A percentile compares a stretch with the other conserved stretches of the same genome.
phyloP scores from a whole-genome alignment of 257 asterid genomes.

The Fraxinus excelsior region DNA sequence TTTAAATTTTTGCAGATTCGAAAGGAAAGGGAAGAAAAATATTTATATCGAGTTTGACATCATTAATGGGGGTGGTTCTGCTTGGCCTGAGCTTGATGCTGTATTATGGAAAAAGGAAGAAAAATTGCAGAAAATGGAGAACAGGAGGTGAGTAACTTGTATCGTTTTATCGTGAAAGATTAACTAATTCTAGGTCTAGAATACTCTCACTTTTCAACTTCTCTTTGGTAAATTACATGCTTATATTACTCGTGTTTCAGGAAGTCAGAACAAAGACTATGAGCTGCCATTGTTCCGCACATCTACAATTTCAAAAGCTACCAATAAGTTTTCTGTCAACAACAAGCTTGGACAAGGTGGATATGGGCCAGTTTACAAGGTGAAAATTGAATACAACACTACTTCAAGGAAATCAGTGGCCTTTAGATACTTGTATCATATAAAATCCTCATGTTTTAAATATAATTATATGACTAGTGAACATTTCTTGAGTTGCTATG shows the following conservation, averaged over 20 bases:
- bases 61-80: constrained; percentile 11
- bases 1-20: not conserved
- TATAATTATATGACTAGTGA: too few relatives aligned
- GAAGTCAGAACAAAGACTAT: constrained; percentile 17
- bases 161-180: not conserved
- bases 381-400: not conserved
- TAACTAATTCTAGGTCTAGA: not conserved
- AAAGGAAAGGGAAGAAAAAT: constrained; percentile 3
- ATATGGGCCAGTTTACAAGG: constrained; percentile 34
- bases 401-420: too few relatives aligned
- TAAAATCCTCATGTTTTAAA: too few relatives aligned
- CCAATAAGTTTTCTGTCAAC: constrained; percentile 26
- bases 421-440: too few relatives aligned
- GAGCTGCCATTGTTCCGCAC: constrained; percentile 29
- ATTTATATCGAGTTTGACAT: not conserved
- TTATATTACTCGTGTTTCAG: not conserved
- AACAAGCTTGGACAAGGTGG: constrained; percentile 34
- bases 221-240: not conserved
- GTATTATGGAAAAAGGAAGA: constrained; percentile 1
- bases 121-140: constrained; percentile 1
- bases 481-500: too few relatives aligned
- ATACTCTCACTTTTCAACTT: not conserved
- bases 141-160: constrained; percentile 12
- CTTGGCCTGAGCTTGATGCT: constrained; percentile 11
- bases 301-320: constrained; percentile 20